Base-by-base conservation (phyloP, 352 stramenopile species). In the Peronospora destructor region DNA sequence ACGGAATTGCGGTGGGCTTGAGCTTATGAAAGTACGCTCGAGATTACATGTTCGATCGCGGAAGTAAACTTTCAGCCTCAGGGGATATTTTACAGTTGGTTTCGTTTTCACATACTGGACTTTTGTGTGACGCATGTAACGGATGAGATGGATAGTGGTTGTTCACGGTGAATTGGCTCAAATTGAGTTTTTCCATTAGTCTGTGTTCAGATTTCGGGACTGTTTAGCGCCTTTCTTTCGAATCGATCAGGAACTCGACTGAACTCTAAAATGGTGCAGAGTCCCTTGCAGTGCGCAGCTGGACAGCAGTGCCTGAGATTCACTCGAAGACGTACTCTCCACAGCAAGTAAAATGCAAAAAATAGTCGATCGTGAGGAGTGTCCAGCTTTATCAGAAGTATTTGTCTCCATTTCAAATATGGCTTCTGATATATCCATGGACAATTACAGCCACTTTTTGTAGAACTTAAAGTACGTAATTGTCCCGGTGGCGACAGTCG, bases 381-480 rank as follows among this genome's bases (percentile, higher is more conserved):
- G 32, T 36, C 37, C 21, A 21, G 37, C 8, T 14, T 37, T 5
- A 8, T 30, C 36, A 32, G 12, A 29, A 17, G n/a, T 29, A 12
- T 28, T 34, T 33, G 36, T 45, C 26, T 42, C 38, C 39, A 44
- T 49, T 49, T 38, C 49, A 38, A 49, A n/a, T 53, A 21, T 43
- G 26, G 13, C 13, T 11, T 16, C 32, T 17, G 10, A 6, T 6
- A 16, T 19, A 45, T 19, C 25, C 4, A 26, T 48, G 36, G 36
- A 42, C 36, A 53, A 32, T 39, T 77, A 86, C 12, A 85, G 37
- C 81, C 82, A 92, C 26, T 74, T 63, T 51, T 89, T 90, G 70
- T 83, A 81, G 19, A 76, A 76, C 38, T 84, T 78, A 53, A 92
- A 87, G 53, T 73, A 87, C 5, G 49, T 38, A 6, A 86, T 30